These are phyloP conservation scores for Ogataea paradorogensis DNA, from an alignment of 805 yeast species.

Conservation along the genomic window DNA sequence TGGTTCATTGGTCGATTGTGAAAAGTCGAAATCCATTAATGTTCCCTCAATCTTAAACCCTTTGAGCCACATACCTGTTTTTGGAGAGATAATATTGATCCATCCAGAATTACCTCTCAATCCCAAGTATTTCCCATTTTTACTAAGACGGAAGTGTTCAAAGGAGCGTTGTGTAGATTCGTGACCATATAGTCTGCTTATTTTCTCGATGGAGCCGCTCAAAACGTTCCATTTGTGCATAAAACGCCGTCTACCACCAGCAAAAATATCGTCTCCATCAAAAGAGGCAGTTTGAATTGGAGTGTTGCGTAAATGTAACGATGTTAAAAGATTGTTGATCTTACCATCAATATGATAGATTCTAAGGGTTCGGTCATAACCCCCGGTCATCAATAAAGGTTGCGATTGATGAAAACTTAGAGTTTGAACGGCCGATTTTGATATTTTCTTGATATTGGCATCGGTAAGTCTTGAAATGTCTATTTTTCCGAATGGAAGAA, in stretches of 20 bases:
- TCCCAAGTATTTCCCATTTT: constrained; percentile 69
- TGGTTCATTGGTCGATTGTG: constrained; percentile 29
- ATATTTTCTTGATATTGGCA: constrained; percentile 68
- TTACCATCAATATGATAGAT: constrained; percentile 90
- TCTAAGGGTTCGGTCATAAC: constrained; percentile 85
- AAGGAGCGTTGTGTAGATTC: constrained; percentile 80
- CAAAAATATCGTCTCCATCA: constrained; percentile 57
- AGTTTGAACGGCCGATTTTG: constrained; percentile 82
- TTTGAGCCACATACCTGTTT: constrained; percentile 79
- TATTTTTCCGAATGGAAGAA: constrained; percentile 66
- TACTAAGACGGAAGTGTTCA: constrained; percentile 79
- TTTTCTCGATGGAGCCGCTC: constrained; percentile 66
- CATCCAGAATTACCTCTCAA: constrained; percentile 86
- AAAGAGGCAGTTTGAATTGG: constrained; percentile 80
- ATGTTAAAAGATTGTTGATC: constrained; percentile 73
- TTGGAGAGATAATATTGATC: constrained; percentile 75
- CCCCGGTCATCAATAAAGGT: constrained; percentile 85
- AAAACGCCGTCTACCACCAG: constrained; percentile 89
- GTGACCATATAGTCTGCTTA: constrained; percentile 88
- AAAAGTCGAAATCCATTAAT: constrained; percentile 76
- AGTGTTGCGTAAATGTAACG: constrained; percentile 71
- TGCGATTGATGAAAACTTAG: constrained; percentile 80
- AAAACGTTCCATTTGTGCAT: constrained; percentile 88
- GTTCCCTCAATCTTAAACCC: constrained; percentile 90
- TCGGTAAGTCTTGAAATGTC: constrained; percentile 84